Percentiles rank a stretch among this genome's conserved stretches.
phyloP scores from a whole-genome alignment of 441 rosid genomes.

The Manihot esculenta region DNA sequence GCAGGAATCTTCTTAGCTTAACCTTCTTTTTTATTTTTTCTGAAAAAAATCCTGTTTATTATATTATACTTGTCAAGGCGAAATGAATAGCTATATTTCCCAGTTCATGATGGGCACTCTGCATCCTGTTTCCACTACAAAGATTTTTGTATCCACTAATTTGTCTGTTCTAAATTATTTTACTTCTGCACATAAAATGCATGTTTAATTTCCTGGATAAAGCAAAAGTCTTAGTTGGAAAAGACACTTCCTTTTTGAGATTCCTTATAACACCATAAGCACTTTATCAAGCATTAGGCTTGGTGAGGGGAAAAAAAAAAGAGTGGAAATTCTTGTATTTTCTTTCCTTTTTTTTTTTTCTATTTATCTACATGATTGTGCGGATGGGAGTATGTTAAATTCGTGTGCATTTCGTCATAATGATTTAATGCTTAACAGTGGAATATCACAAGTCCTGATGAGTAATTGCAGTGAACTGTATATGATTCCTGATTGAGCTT shows the following conservation, averaged over 20 bases:
- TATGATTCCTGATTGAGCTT: not conserved
- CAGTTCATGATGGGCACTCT: slow-evolving; percentile 15
- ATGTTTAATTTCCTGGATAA: slow-evolving; percentile 7
- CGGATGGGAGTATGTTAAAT: too few species aligned
- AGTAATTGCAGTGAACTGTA: not conserved
- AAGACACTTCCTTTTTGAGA: slow-evolving; percentile 25
- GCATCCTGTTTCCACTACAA: slow-evolving; percentile 27
- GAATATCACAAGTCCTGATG: not conserved
- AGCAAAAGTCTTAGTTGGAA: slow-evolving; percentile 13
- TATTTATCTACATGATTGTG: too few species aligned
- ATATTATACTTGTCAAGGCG: not conserved
- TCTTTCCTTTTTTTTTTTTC: too few species aligned
- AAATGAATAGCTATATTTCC: not conserved
- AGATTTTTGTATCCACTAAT: slow-evolving; percentile 22
- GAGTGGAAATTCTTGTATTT: too few species aligned
- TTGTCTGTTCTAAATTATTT: slow-evolving; percentile 24
- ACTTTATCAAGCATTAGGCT: slow-evolving; percentile 15
- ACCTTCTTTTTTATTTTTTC: not conserved
- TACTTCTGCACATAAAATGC: not conserved
- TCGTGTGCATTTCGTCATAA: too few species aligned
- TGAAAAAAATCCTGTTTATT: not conserved
- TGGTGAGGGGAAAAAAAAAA: not conserved
- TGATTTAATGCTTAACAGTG: not conserved
- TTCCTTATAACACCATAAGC: slow-evolving; percentile 29
- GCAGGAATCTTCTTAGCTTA: slow-evolving; percentile 24